Base-by-base conservation (phyloP, 2,329 filamentous ascomycete genomes). In the Stemphylium vesicarium region DNA sequence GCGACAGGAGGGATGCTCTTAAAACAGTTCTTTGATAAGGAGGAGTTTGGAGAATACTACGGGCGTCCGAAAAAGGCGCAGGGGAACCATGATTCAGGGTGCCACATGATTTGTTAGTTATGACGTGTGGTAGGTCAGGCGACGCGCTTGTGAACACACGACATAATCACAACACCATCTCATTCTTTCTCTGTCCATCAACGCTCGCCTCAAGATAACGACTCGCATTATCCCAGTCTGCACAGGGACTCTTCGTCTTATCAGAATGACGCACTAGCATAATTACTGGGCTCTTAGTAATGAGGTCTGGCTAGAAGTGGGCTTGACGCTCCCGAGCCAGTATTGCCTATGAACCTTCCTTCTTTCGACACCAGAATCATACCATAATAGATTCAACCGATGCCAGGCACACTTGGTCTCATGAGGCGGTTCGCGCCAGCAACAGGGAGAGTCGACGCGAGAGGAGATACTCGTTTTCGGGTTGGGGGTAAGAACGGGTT, bases 71-170 rank as follows among this genome's bases (percentile, higher is more conserved):
- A 15, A 11, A 35, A 29, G 7, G 16, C 18, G 31, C 8, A 7
- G 29, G 22, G 7, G 22, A 24, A 24, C 22, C 22, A 24, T 24
- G 22, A 6, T 8, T 31, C 32, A 6, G 15, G 15, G 33, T 32
- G 43, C 31, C 43, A 22, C 37, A 50, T 49, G 45, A 42, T 26
- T 35, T 39, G 35, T 16, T 26, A 18, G 18, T 38, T 31, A 44
- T 49, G 39, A 43, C 33, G 38, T 44, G 15, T 24, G 45, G 31
- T 29, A 16, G 45, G 44, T 54, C 45, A 50, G 45, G 22, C 45
- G 51, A 54, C 40, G 45, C 33, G 22, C 22, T 24, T 24, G 22
- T 24, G 22, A 24, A 24, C 22, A 24, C 22, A 24, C 22, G 22
- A 24, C 22, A 24, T 24, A 24, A 32, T 37, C 48, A 44, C 48